Evolutionary conservation across 2,329 filamentous ascomycete genomes (phyloP), one percentile per base, ranked within the genome.

Genomic region (Aureobasidium melanogenum): DNA sequence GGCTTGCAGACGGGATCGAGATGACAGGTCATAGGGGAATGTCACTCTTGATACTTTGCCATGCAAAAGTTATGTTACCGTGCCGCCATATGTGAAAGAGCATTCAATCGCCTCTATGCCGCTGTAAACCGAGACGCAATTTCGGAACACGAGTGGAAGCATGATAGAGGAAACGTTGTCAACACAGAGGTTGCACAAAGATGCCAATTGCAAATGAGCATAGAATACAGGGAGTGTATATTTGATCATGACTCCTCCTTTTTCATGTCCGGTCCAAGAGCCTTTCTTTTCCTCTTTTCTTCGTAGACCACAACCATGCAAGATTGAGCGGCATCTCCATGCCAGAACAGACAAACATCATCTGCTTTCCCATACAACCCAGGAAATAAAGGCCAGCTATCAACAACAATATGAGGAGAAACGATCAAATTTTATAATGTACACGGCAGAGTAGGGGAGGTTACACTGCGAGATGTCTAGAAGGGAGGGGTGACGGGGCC

Each of bases 401-500:
- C 10, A 34, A 59, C 56, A 50, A 48, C 32, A 30, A 48, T n/a
- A 41, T 22, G n/a, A 14, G 24, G 28, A 44, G 39, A 55, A 39
- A 59, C 24, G 56, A 44, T 59, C 44, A 50, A 50, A 50, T 59
- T 59, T 59, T 50, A 32, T 59, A 59, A 59, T 59, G 56, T 59
- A 59, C 56, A 59, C 32, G 44, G 56, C 56, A 48, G 34, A 50
- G 56, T 41, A 41, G 24, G 28, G 30, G 56, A 50, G 7, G 2
- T 50, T 59, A 41, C 44, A 50, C 43, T 39, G 56, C 56, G 43
- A 54, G 28, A 54, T 48, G 62, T 64, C 74, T 79, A 80, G 71
- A 79, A 79, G 57, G 80, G 80, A 64, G 80, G 79, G 63, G 75
- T 74, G 63, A 78, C 69, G 67, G 76, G 74, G 66, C 74, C 73